phyloP scores from a whole-genome alignment of 805 yeast genomes.

The Nakazawaea anatomiae region DNA sequence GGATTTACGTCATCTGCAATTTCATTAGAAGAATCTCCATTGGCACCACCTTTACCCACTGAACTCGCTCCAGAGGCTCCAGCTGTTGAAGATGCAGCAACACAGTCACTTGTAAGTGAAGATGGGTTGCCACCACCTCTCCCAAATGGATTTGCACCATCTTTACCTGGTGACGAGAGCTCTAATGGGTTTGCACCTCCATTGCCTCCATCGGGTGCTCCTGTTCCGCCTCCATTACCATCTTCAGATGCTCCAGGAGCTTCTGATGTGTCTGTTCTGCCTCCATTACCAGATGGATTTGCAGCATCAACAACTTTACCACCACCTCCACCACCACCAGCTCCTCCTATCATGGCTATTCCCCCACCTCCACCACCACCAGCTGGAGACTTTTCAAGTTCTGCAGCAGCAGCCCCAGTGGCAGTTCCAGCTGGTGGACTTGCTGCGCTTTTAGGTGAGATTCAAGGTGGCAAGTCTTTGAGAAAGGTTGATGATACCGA shows the following conservation, averaged over 20 bases:
- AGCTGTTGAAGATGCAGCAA: neutral
- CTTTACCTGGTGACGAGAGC: constrained; percentile 12
- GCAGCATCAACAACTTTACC: constrained; percentile 11
- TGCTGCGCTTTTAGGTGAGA: constrained; percentile 51
- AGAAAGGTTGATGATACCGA: constrained; percentile 44
- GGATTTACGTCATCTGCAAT: neutral
- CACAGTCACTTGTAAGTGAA: too few species aligned
- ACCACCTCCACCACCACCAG: constrained; percentile 9
- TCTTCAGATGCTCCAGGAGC: constrained; percentile 26
- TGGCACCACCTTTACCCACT: constrained; percentile 17
- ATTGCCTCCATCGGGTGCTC: constrained; percentile 12
- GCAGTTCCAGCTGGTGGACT: constrained; percentile 30
- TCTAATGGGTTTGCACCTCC: constrained; percentile 11
- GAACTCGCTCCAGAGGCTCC: neutral
- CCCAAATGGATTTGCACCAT: constrained; percentile 14
- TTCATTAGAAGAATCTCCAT: too few species aligned
- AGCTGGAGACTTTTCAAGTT: constrained; percentile 25
- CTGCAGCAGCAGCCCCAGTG: constrained; percentile 23
- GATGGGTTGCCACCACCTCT: constrained; percentile 14
- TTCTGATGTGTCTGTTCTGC: constrained; percentile 25
- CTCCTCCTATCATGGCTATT: constrained; percentile 19
- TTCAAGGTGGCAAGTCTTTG: constrained; percentile 44
- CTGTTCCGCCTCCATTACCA: constrained; percentile 24
- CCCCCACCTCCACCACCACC: constrained; percentile 25
- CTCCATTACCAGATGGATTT: constrained; percentile 30